Evolutionary conservation across 139 green algal genomes (phyloP).

Genomic region (Pleodorina starrii): DNA sequence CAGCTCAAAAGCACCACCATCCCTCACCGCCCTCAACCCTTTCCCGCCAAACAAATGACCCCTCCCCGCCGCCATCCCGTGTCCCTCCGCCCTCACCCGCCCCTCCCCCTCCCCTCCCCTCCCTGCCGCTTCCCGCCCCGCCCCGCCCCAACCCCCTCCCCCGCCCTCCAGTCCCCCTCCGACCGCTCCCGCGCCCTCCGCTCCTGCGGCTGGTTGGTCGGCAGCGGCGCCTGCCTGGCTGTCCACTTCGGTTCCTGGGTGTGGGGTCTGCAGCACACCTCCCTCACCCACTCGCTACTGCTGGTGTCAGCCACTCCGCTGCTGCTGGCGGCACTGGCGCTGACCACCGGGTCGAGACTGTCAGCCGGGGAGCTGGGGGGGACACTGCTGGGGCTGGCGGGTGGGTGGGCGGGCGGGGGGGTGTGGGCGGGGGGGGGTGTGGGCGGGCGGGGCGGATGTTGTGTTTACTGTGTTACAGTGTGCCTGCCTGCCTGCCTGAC

Average conservation of each 20-base stretch:
- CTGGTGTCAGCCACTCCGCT: conserved; percentile 82
- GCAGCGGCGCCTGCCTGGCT: conserved; percentile 73
- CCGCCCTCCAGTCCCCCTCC: neutral
- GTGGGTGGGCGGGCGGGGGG: conserved; percentile 4
- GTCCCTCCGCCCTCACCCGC: neutral
- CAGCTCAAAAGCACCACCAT: too few species aligned
- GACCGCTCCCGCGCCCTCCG: neutral
- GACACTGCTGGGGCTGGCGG: conserved; percentile 61
- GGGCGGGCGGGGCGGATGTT: neutral
- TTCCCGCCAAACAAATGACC: too few species aligned
- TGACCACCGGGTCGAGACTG: conserved; percentile 73
- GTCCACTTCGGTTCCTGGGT: conserved; percentile 87
- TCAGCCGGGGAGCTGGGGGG: conserved; percentile 71
- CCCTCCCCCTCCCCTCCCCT: neutral
- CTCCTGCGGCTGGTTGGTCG: conserved; percentile 33
- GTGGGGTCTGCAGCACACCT: conserved; percentile 75
- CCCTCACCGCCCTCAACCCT: too few species aligned
- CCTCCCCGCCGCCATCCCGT: too few species aligned
- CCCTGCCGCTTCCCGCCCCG: neutral
- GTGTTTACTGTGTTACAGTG: neutral
- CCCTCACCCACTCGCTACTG: conserved; percentile 85
- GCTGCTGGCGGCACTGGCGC: conserved; percentile 70
- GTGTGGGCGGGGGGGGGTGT: neutral
- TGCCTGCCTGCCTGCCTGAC: too few species aligned
- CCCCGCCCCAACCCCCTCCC: neutral